Evolutionary conservation across 192 early-diverging fungal genomes (phyloP), one percentile per base, ranked within the genome.

Genomic region (Backusella morwellensis): DNA sequence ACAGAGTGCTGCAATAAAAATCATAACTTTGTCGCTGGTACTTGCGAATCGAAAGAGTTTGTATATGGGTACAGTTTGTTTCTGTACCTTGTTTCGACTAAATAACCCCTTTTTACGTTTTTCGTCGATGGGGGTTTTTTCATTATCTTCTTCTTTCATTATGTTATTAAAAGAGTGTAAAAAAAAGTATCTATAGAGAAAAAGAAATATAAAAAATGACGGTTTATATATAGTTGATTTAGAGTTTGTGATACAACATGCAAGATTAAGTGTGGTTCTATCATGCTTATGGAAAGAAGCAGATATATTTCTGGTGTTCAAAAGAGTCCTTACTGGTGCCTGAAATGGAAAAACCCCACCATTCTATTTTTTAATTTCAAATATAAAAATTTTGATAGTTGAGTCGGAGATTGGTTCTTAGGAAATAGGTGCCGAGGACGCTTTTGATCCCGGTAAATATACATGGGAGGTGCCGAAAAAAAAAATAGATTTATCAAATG

Each of bases 41-140:
- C 69, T 81, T 26, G 78, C 88, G 78, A 92, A 97, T 35, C 92
- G 87, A 74, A 89, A 95, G 14, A 97, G 82, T 76, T 90, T 77
- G 17, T 86, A 17, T 36, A 92, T 80, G 2, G 89, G 77, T 1
- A 94, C 84, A 32, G 82, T 54, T 1, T 88, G 85, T 63, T 84
- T 70, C 26, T 86, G 75, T 36, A 85, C 85, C 19, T 81, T 72
- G 21, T 73, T 78, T 32, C 72, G 54, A 68, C 12, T 63, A 23
- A 63, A 63, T 26, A 63, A 26, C 1, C 56, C 56, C 21, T 63
- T 63, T 63, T 63, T 63, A 4, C 47, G 47, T 2, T 63, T 63
- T 29, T 23, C 21, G 3, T 63, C 4, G 0, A 3, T 12, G 7
- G 23, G 11, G 11, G 0, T 4, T 63, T 63, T 63, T 63, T 29